phyloP scores from a whole-genome alignment of 805 yeast species.

The Nakazawaea molendinolei region DNA sequence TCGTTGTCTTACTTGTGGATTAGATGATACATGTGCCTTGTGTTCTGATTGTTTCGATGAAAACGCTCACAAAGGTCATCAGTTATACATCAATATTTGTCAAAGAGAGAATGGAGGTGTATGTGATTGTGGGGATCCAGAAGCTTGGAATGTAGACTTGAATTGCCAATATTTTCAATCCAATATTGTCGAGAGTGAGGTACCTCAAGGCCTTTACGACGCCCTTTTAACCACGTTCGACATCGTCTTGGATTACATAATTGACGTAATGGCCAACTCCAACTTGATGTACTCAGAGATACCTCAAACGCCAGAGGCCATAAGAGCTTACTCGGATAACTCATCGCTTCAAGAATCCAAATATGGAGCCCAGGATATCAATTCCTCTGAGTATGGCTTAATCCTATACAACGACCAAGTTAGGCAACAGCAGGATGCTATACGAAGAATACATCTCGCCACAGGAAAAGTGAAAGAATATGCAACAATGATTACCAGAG shows the following conservation, averaged over 20 bases:
- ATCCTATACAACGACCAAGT: conserved; percentile 74
- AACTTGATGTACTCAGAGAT: conserved; percentile 30
- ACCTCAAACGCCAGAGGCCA: conserved; percentile 1
- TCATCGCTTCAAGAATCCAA: conserved; percentile 15
- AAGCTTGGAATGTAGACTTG: conserved; percentile 61
- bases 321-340: conserved; percentile 18
- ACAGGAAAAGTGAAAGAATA: conserved; percentile 59
- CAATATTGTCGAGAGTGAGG: conserved; percentile 18
- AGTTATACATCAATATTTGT: conserved; percentile 56
- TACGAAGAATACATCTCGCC: conserved; percentile 53
- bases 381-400: conserved; percentile 46
- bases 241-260: conserved; percentile 47
- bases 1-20: conserved; percentile 68
- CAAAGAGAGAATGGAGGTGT: conserved; percentile 68
- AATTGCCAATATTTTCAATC: conserved; percentile 40
- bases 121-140: conserved; percentile 87
- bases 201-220: conserved; percentile 38
- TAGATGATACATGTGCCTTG: conserved; percentile 78
- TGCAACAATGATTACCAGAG: conserved; percentile 65
- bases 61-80: conserved; percentile 66
- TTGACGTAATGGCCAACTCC: conserved; percentile 52
- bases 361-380: conserved; percentile 38
- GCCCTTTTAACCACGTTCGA: conserved; percentile 37
- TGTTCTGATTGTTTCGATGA: conserved; percentile 73
- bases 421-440: conserved; percentile 70